These are phyloP conservation scores for Rosa persica DNA, from an alignment of 306 rosid species.

Conservation along the genomic window DNA sequence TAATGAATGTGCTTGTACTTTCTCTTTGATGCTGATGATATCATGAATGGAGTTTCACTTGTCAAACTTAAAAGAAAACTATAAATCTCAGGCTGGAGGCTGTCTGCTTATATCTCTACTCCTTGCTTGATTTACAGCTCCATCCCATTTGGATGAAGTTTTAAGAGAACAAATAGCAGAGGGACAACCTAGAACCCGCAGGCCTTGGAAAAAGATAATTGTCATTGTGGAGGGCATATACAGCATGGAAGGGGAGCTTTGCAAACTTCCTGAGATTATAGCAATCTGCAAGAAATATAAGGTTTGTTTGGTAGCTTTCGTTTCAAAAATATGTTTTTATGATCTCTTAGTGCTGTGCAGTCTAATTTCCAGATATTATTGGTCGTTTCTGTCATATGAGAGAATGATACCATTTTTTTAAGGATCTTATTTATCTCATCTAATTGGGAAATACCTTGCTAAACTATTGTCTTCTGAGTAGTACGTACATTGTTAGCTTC, in stretches of 20 bases:
- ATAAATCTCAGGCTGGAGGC: not conserved
- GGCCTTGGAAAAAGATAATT: slow-evolving; percentile 93
- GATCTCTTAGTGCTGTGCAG: not conserved
- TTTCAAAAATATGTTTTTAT: not conserved
- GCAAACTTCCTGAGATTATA: slow-evolving; percentile 90
- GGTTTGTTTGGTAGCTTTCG: slow-evolving; percentile 34
- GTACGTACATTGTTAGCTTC: not conserved
- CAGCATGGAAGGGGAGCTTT: slow-evolving; percentile 97
- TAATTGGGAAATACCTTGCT: not conserved
- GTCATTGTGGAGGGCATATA: slow-evolving; percentile 93
- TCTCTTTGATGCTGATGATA: not conserved
- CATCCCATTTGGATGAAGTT: slow-evolving; percentile 80
- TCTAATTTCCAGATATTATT: not conserved
- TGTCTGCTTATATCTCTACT: slow-evolving; percentile 13
- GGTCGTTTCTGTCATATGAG: not conserved
- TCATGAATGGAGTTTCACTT: slow-evolving; percentile 2
- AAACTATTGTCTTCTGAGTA: not conserved
- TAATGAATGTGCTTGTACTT: not conserved
- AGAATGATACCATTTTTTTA: not conserved
- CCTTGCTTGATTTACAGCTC: slow-evolving; percentile 48
- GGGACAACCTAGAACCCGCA: slow-evolving; percentile 89
- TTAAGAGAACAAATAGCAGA: slow-evolving; percentile 91
- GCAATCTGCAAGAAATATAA: slow-evolving; percentile 84
- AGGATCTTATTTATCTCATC: not conserved
- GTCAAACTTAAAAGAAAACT: not conserved